Percentiles rank a stretch among this genome's conserved stretches.
Evolutionary conservation across 2,329 filamentous ascomycete genomes (phyloP).

Genomic region (Aspergillus sp.): DNA sequence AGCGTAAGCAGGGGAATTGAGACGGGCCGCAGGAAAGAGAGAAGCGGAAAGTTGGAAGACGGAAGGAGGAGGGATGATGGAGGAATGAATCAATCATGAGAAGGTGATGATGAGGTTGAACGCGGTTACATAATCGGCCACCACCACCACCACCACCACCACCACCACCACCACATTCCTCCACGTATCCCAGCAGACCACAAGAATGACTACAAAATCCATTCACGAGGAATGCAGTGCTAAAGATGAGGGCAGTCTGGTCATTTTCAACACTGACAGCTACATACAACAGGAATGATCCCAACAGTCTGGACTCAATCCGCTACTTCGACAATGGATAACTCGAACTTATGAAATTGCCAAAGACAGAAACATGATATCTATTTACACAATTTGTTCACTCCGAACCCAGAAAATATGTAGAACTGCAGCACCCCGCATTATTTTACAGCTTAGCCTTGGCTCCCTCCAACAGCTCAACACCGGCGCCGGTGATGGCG

Average conservation of each 20-base stretch:
- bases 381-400: constrained; percentile 19
- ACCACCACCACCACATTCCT: background rate
- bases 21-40: background rate
- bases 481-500: constrained; percentile 77
- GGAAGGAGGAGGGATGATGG: constrained; percentile 1
- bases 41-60: background rate
- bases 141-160: too few species aligned
- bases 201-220: too few species aligned
- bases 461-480: constrained; percentile 61
- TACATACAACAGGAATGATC: too few species aligned
- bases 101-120: background rate
- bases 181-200: too few species aligned
- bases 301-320: background rate
- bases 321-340: background rate
- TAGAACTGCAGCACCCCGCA: constrained; percentile 1
- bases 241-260: too few species aligned
- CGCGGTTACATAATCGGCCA: background rate
- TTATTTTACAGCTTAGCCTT: constrained; percentile 51
- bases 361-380: constrained; percentile 3
- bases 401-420: background rate
- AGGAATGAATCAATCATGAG: background rate
- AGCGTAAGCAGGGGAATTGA: background rate
- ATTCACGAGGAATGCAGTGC: too few species aligned
- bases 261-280: too few species aligned
- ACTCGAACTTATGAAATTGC: background rate